Evolutionary conservation across 257 asterid genomes (phyloP), one percentile per base, ranked within the genome.

Genomic region (Fraxinus pennsylvanica): DNA sequence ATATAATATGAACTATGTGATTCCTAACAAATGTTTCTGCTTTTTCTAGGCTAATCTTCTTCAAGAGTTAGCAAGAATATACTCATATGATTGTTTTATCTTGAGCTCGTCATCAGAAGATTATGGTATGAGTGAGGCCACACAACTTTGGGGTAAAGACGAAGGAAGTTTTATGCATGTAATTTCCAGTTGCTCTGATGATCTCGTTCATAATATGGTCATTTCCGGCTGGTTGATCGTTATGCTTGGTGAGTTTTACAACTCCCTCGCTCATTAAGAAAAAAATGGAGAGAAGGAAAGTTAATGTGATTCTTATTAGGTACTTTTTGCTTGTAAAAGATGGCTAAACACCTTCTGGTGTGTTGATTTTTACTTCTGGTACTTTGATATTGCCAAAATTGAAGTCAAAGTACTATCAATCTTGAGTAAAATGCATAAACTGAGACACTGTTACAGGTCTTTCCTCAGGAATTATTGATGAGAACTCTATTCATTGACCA

Each of bases 201-300:
- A 84, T 72, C 79, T 83, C 43, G 73, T 57, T 69, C 80, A 74
- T 72, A 83, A 75, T 52, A 81, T 73, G 43, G 82, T 45, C 75
- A 82, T 78, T 77, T 81, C 91, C 80, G 84, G 84, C 75, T 85
- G 91, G 96, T 68, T 95, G 81, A 82, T 86, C 75, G 85, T 83
- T 75, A 78, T 88, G 71, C 85, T 93, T 63, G 86, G 98, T 95
- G 82, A 91, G 92, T 85, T 75, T 82, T 35, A 71, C 76, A 79
- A 74, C 47, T 73, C 47, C 22, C 59, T 73, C 79, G 17, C 77
- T 57, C 39, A 43, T 71, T 50, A 70, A 72, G 68, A 70, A 75
- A 74, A 76, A 68, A 39, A 47, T 70, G 66, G 15, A 59, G 13
- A 1, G 33, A 50, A 50, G 1, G 3, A 50, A 14, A 0, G 6